These are phyloP conservation scores for Fusarium heterosporum DNA, from an alignment of 2,329 filamentous ascomycete genomes.

Conservation along the genomic window DNA sequence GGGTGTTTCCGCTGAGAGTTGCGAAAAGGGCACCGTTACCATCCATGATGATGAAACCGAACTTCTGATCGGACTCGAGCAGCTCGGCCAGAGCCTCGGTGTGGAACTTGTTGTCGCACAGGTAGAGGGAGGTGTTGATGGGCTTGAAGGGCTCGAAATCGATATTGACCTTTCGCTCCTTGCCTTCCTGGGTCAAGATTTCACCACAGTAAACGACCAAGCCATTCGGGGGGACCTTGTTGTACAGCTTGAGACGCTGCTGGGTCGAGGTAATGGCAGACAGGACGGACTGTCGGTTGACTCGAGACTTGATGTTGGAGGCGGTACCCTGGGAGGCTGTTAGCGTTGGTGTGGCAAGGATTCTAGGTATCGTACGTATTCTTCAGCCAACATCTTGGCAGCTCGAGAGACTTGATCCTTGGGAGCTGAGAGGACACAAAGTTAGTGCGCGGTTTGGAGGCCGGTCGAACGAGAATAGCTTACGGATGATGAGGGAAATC, in stretches of 20 bases:
- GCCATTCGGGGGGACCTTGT: conserved; percentile 97
- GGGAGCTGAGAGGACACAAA: conserved; percentile 70
- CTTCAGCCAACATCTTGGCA: conserved; percentile 99
- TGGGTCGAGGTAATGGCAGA: conserved; percentile 99
- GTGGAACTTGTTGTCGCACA: conserved; percentile 99
- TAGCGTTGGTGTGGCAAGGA: conserved; percentile 20
- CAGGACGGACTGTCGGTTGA: conserved; percentile 97
- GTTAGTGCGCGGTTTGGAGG: conserved; percentile 45
- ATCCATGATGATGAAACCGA: conserved; percentile 99
- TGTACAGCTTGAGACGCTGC: conserved; percentile 98
- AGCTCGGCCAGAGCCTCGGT: conserved; percentile 97
- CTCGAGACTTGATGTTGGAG: conserved; percentile 99
- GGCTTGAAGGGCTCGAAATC: conserved; percentile 99
- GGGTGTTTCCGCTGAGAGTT: conserved; percentile 95
- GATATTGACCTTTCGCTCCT: conserved; percentile 99
- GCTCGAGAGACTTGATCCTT: conserved; percentile 98
- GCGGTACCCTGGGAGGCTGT: conserved; percentile 81
- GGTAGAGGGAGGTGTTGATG: conserved; percentile 99
- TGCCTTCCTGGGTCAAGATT: conserved; percentile 98
- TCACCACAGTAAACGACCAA: conserved; percentile 99
- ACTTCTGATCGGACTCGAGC: conserved; percentile 98
- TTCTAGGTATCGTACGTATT: conserved; percentile 77
- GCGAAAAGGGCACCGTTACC: conserved; percentile 98
- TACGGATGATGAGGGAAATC: conserved; percentile 99
- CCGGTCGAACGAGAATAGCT: conserved; percentile 51